A percentile compares a stretch with the other conserved stretches of the same genome.
Evolutionary conservation across 1,284 basidiomycete species (phyloP).

Genomic region (Heliocybe sulcata): DNA sequence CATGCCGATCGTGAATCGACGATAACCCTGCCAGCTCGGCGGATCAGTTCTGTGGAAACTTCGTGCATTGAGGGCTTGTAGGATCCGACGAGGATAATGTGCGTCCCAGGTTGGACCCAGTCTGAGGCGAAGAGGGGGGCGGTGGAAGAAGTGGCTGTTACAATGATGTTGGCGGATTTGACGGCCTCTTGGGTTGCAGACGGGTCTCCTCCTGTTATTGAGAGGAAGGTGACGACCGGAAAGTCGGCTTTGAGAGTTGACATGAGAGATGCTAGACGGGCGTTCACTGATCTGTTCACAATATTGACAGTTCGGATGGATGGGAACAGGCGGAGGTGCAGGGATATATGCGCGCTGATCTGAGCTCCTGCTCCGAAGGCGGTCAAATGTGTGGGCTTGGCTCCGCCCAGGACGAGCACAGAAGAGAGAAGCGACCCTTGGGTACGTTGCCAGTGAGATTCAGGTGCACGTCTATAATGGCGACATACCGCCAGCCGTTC

Average conservation of each 20-base stretch:
- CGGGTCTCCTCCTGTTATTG: conserved; percentile 9
- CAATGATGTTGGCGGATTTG: conserved; percentile 44
- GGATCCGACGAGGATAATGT: conserved; percentile 77
- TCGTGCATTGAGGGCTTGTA: conserved; percentile 81
- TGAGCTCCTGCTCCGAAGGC: conserved; percentile 77
- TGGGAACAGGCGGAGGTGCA: conserved; percentile 54
- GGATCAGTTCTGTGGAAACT: conserved; percentile 52
- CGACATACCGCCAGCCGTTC: conserved; percentile 71
- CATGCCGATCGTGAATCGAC: conserved; percentile 75
- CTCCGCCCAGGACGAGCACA: conserved; percentile 34
- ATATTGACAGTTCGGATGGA: conserved; percentile 51
- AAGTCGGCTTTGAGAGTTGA: conserved; percentile 31
- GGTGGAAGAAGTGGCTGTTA: conserved; percentile 75
- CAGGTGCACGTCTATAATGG: not conserved
- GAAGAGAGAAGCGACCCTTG: conserved; percentile 71
- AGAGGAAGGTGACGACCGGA: conserved; percentile 27
- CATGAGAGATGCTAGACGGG: conserved; percentile 39
- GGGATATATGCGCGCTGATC: conserved; percentile 53
- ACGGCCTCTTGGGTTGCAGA: conserved; percentile 22
- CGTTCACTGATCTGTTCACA: conserved; percentile 54
- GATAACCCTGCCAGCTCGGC: conserved; percentile 41
- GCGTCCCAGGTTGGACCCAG: conserved; percentile 55
- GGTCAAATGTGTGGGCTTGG: conserved; percentile 31
- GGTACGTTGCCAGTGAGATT: not conserved
- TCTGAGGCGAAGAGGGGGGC: conserved; percentile 61